These are phyloP conservation scores for Phytophthora parvispora DNA, from an alignment of 352 stramenopile species.

Conservation along the genomic window DNA sequence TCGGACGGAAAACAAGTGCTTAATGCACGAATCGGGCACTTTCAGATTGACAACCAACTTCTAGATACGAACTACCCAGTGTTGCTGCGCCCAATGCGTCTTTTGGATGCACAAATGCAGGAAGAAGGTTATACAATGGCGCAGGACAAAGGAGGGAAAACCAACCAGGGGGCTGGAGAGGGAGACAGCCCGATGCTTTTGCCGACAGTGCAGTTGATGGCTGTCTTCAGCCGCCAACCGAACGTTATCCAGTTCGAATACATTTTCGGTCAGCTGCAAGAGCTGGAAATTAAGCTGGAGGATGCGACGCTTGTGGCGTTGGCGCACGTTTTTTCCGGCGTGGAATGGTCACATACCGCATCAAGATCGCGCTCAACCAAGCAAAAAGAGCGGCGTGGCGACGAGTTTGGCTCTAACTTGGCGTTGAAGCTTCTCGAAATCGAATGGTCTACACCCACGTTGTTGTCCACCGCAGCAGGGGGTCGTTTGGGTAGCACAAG, in stretches of 20 bases:
- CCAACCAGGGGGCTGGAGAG: constrained; percentile 6
- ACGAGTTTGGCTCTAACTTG: constrained; percentile 57
- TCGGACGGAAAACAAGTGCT: constrained; percentile 80
- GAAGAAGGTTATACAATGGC: constrained; percentile 54
- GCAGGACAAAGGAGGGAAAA: constrained; percentile 29
- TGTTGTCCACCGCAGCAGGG: constrained; percentile 42
- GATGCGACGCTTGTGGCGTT: constrained; percentile 82
- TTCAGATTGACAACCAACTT: constrained; percentile 90
- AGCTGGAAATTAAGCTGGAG: constrained; percentile 90
- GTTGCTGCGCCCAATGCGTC: constrained; percentile 73
- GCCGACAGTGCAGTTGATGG: constrained; percentile 86
- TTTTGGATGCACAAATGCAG: constrained; percentile 75
- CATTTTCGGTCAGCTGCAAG: constrained; percentile 89
- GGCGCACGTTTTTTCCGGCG: constrained; percentile 78
- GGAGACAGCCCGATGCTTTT: constrained; percentile 52
- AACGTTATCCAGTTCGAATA: constrained; percentile 88
- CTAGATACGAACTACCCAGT: constrained; percentile 89
- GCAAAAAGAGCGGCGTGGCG: constrained; percentile 15
- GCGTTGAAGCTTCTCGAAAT: constrained; percentile 63
- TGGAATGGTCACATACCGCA: constrained; percentile 63
- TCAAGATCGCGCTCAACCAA: constrained; percentile 35
- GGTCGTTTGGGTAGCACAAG: constrained; percentile 35
- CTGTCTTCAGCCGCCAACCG: constrained; percentile 69
- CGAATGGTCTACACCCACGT: constrained; percentile 66
- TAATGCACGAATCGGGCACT: constrained; percentile 80